Evolutionary conservation across 2,329 filamentous ascomycete genomes (phyloP), one percentile per base, ranked within the genome.

Genomic region (Phaeosphaeria sp.): DNA sequence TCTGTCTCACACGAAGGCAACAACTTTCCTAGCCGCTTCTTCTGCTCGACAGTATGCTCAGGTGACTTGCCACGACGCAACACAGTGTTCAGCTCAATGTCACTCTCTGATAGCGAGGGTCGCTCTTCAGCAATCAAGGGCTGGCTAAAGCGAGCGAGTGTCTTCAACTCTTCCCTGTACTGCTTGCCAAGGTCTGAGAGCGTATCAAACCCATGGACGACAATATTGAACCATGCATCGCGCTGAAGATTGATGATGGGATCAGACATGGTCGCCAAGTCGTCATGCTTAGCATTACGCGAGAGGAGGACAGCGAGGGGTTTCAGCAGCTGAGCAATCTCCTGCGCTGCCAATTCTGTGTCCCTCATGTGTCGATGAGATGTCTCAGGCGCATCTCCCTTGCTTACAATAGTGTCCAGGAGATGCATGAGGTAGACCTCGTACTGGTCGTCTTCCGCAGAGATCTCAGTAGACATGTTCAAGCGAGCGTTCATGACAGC

Each of bases 161-260:
- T 83, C 22, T 91, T 88, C 20, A 99, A 83, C 72, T 97, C 93
- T 56, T 89, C 85, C 50, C 88, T 78, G 68, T 96, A 87, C 64
- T 87, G 86, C 72, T 89, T 89, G 18, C 89, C 91, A 54, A 90
- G 86, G 17, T 89, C 85, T 0, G 92, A 94, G 17, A 85, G 85
- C 11, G 90, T 83, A 10, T 89, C 89, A 73, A 98, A 96, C 4
- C 93, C 95, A 75, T 99, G 95, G 0, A 97, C 90, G 21, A 93
- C 91, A 61, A 98, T 92, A 71, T 99, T 99, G 80, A 97, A 98
- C 95, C 95, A 99, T 5, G 92, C 92, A 81, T 99, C 93, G 52
- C 94, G 89, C 65, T 95, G 85, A 55, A 96, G 80, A 23, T 87
- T 85, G 60, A 90, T 85, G 7, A 87, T 86, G 6, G 72, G 72